These are phyloP conservation scores for Globisporangium splendens DNA, from an alignment of 352 stramenopile species.

Conservation along the genomic window DNA sequence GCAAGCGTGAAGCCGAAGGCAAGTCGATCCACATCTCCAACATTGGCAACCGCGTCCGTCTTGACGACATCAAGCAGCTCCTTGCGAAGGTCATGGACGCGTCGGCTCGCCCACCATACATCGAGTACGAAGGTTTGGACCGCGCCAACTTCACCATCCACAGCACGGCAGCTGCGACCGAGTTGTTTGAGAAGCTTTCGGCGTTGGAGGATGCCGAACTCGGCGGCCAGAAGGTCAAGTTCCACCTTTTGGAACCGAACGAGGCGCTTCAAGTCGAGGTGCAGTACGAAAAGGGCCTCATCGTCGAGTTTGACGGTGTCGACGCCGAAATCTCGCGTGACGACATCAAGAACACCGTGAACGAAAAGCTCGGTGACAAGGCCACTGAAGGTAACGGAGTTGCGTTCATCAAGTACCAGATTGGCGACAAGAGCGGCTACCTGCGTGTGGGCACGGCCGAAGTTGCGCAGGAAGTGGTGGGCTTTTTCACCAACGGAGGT, in stretches of 20 bases:
- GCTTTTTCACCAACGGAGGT: slow-evolving; percentile 48
- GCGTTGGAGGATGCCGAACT: slow-evolving; percentile 55
- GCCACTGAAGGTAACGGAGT: slow-evolving; percentile 55
- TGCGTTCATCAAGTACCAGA: slow-evolving; percentile 86
- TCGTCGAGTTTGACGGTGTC: slow-evolving; percentile 82
- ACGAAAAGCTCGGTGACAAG: slow-evolving; percentile 77
- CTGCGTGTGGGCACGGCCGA: slow-evolving; percentile 59
- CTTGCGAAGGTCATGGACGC: slow-evolving; percentile 52
- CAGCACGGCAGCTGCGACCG: slow-evolving; percentile 34
- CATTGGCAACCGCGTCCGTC: slow-evolving; percentile 61
- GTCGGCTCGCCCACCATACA: slow-evolving; percentile 52
- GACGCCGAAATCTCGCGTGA: slow-evolving; percentile 75
- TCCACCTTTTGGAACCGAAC: slow-evolving; percentile 67
- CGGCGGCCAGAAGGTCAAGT: slow-evolving; percentile 70
- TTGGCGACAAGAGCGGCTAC: slow-evolving; percentile 63
- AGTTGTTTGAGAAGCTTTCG: slow-evolving; percentile 73
- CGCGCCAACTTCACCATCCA: slow-evolving; percentile 65
- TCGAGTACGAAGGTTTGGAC: slow-evolving; percentile 81
- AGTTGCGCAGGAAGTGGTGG: slow-evolving; percentile 61
- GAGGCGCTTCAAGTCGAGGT: slow-evolving; percentile 77
- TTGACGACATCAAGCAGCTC: slow-evolving; percentile 85
- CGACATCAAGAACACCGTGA: slow-evolving; percentile 85
- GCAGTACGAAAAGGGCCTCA: slow-evolving; percentile 81
- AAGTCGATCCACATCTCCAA: slow-evolving; percentile 84
- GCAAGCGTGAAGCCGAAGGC: slow-evolving; percentile 60